These are phyloP conservation scores for Coemansia sp. DNA, from an alignment of 192 early-diverging fungal genomes.

Conservation along the genomic window DNA sequence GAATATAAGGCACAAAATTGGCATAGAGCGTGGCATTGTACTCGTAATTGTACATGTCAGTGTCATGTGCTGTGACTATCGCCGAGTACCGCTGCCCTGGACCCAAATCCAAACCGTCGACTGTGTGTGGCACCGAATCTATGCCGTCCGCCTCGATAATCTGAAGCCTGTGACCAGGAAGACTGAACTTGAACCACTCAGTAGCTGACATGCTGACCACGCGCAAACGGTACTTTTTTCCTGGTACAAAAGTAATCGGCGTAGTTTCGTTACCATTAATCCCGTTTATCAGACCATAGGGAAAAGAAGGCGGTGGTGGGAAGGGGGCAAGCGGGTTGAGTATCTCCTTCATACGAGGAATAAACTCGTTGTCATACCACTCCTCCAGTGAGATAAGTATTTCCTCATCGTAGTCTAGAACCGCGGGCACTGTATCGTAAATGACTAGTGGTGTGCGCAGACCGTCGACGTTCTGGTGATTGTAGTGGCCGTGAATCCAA, in stretches of 20 bases:
- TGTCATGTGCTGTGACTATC: not conserved
- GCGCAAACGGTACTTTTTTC: not conserved
- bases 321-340: conserved; percentile 50
- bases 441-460: conserved; percentile 70
- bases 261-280: conserved; percentile 40
- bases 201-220: conserved; percentile 55
- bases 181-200: conserved; percentile 68
- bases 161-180: conserved; percentile 72
- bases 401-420: conserved; percentile 66
- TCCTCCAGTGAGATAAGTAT: conserved; percentile 61
- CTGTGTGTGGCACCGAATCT: conserved; percentile 50
- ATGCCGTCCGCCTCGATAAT: conserved; percentile 80
- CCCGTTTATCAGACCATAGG: conserved; percentile 54
- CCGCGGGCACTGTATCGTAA: conserved; percentile 49
- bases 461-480: conserved; percentile 76
- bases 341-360: conserved; percentile 41
- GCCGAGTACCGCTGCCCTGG: not conserved
- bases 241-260: not conserved
- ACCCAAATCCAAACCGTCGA: not conserved
- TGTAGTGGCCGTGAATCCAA: conserved; percentile 75
- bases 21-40: not conserved
- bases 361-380: conserved; percentile 58
- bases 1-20: conserved; percentile 25
- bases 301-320: conserved; percentile 62
- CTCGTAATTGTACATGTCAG: not conserved